Evolutionary conservation across 225 moss, liverwort and hornwort species (phyloP), one percentile per base, ranked within the genome.

Genomic region (Takakia lepidozioides): DNA sequence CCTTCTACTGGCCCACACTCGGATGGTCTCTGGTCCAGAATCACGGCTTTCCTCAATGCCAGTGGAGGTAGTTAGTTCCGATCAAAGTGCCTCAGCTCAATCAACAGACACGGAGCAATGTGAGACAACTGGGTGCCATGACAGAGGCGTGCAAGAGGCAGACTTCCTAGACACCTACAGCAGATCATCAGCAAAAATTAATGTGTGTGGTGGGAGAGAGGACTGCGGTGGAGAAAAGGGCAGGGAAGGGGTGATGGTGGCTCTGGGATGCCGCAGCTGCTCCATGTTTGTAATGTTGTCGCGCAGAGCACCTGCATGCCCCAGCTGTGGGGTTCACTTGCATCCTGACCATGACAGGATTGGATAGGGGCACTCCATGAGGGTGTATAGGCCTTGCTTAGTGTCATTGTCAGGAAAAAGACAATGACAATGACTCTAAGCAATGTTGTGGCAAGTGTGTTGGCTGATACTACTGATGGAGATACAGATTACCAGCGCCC

Each of bases 341-440:
- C 63, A 70, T 55, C 55, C 52, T 2, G 65, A 68, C 51, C 55
- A 55, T 30, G 61, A 69, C 32, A 66, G 60, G 35, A 34, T 66
- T 17, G 73, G 60, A 60, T 80, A 74, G 64, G 27, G 52, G 69
- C 69, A 20, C 70, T 73, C 3, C 42, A 74, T 62, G 79, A 70
- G 74, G 66, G 70, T 43, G 56, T 47, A 44, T 48, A 74, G 70
- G 79, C 79, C 57, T 80, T 80, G 79, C 79, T 80, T 80, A 80
- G 63, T 60, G 70, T 80, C 79, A 80, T 80, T 80, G 79, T 80
- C 79, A 80, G 79, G 79, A 80, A 80, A 74, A 80, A 74, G 79
- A 66, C 79, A 80, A 80, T 74, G 79, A 80, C 79, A 80, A 80
- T 80, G 79, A 80, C 79, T 80, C 74, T 80, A 80, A 80, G 79